Percentiles rank a stretch among this genome's conserved stretches.
These are phyloP conservation scores for Monosporascus sp. DNA, from an alignment of 2,329 filamentous ascomycete genomes.

Conservation along the genomic window DNA sequence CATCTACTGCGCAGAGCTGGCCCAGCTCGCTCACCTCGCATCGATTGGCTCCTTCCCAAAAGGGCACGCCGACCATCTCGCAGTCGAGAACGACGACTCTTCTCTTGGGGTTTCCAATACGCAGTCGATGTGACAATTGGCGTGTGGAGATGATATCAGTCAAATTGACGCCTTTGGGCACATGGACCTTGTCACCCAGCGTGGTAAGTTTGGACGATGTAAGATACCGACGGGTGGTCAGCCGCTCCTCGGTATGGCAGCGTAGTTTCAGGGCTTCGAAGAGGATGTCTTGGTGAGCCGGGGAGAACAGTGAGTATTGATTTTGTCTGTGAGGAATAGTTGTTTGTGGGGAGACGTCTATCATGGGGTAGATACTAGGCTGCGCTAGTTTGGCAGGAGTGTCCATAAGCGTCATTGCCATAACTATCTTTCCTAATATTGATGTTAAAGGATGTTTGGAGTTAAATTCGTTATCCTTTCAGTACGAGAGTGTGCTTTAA, in stretches of 20 bases:
- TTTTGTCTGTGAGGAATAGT: not conserved
- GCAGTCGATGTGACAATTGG: too few relatives aligned
- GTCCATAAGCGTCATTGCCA: too few relatives aligned
- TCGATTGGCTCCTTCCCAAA: not conserved
- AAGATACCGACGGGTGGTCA: not conserved
- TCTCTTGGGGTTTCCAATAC: conserved; percentile 7
- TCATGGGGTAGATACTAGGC: not conserved
- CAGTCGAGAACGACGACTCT: conserved; percentile 40
- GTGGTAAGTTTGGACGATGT: not conserved
- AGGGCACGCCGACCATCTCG: conserved; percentile 38
- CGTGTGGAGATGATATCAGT: not conserved
- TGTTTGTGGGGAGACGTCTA: not conserved
- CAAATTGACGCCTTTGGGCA: not conserved
- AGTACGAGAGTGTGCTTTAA: too few relatives aligned
- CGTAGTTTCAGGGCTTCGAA: not conserved
- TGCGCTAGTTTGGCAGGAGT: not conserved
- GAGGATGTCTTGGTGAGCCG: not conserved
- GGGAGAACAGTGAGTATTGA: not conserved
- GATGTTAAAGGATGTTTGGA: too few relatives aligned
- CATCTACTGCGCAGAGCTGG: conserved; percentile 32
- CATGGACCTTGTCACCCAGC: not conserved
- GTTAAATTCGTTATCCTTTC: too few relatives aligned
- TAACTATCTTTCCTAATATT: too few relatives aligned
- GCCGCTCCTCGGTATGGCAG: not conserved
- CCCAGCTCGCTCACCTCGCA: conserved; percentile 14